These are phyloP conservation scores for Aegilops tauschii DNA, from an alignment of 176 grass and related monocot species.

Conservation along the genomic window DNA sequence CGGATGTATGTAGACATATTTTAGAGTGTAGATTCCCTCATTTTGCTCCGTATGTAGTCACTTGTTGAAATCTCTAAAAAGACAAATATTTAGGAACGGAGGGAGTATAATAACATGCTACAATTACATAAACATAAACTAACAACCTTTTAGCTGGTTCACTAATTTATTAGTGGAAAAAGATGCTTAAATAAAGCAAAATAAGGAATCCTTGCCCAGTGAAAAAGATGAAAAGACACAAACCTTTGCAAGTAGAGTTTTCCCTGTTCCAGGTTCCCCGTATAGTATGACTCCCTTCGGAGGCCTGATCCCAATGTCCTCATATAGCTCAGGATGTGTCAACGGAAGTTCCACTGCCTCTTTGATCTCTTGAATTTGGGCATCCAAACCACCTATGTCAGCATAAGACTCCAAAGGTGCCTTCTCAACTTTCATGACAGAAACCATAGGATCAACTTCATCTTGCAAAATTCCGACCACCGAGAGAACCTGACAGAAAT, in stretches of 20 bases:
- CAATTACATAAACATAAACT: background rate
- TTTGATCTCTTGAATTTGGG: conserved; percentile 89
- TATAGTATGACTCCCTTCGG: conserved; percentile 84
- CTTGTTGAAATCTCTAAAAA: too few species aligned
- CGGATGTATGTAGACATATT: too few species aligned
- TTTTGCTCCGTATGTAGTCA: too few species aligned
- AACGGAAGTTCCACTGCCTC: conserved; percentile 77
- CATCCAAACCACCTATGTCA: conserved; percentile 81
- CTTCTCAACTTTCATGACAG: conserved; percentile 89
- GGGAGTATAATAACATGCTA: background rate
- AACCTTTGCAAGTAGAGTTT: conserved; percentile 86
- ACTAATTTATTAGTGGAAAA: background rate
- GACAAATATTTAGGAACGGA: too few species aligned
- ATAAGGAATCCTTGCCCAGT: background rate
- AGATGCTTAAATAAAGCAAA: background rate
- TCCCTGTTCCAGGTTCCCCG: conserved; percentile 82
- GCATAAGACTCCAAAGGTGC: conserved; percentile 80
- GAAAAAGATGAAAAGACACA: background rate
- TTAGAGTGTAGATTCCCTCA: too few species aligned
- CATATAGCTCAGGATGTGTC: conserved; percentile 79
- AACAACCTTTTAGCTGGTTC: background rate
- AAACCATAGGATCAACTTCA: conserved; percentile 86
- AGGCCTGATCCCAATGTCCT: conserved; percentile 85
- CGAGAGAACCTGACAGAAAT: conserved; percentile 62
- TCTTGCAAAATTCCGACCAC: conserved; percentile 82